Evolutionary conservation across 2,329 filamentous ascomycete genomes (phyloP).

Genomic region (Parasarocladium wereldwijsianum): DNA sequence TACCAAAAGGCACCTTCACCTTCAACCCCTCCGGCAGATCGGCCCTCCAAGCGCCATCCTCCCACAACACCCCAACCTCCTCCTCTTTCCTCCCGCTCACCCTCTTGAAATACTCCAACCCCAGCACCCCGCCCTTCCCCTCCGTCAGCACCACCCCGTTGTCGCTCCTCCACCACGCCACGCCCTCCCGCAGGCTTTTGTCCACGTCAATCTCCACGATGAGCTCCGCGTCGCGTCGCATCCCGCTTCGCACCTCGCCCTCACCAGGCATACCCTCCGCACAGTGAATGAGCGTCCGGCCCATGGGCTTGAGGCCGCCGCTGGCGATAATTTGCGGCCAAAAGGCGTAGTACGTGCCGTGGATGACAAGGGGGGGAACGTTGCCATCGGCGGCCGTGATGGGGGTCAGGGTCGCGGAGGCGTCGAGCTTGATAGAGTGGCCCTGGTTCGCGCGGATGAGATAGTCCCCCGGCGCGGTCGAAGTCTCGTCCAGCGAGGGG

Average conservation of each 20-base stretch:
- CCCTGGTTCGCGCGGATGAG: conserved; percentile 93
- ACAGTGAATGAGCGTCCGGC: conserved; percentile 80
- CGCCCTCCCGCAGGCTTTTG: conserved; percentile 43
- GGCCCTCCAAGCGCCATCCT: conserved; percentile 49
- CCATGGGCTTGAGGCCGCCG: conserved; percentile 72
- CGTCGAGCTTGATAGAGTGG: conserved; percentile 66
- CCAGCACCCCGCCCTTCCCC: conserved; percentile 36
- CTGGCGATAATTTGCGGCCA: conserved; percentile 62
- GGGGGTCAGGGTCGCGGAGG: conserved; percentile 54
- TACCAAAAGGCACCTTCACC: conserved; percentile 30
- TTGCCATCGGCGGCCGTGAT: conserved; percentile 46
- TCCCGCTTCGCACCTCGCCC: conserved; percentile 61
- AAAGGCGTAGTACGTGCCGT: conserved; percentile 76
- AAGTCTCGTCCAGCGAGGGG: conserved; percentile 12
- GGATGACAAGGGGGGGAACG: conserved; percentile 56
- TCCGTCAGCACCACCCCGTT: conserved; percentile 62
- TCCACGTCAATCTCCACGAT: conserved; percentile 64
- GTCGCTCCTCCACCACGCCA: conserved; percentile 66
- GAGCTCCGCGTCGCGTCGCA: conserved; percentile 64
- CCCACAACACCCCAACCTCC: conserved; percentile 53
- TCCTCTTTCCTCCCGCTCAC: conserved; percentile 49
- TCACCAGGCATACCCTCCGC: conserved; percentile 53
- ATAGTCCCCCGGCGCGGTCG: conserved; percentile 47
- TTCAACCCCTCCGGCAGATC: conserved; percentile 50
- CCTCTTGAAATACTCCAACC: conserved; percentile 52